Evolutionary conservation across 2,329 filamentous ascomycete genomes (phyloP), one percentile per base, ranked within the genome.

Genomic region (Teratosphaeria epicoccoides): DNA sequence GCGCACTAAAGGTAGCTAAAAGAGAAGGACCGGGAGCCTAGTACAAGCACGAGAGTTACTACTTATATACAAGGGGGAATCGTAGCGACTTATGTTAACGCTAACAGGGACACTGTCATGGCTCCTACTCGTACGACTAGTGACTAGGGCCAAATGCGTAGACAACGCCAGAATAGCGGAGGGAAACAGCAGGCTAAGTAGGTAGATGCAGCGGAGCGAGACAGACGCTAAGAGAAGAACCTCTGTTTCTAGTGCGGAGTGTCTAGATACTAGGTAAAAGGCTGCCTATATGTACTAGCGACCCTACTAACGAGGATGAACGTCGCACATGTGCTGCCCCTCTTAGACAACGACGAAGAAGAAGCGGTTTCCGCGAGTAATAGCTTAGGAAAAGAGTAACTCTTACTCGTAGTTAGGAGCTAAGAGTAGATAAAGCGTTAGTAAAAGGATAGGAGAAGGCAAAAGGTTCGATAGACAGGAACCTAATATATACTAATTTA

Each of bases 401-500:
- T 50, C 49, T 33, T 24, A 24, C 49, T 50, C 33, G 26, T 28
- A 52, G 50, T 45, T 52, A 52, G 50, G 33, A 52, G 45, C 20
- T 9, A 22, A 25, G 50, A 52, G 50, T 48, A 52, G 46, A 48
- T 23, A 29, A 29, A 20, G 23, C 9, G 23, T 48, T 52, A 52
- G 50, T 44, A 43, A 28, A 28, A 25, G 17, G 23, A 17, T 52
- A 48, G 33, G 22, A 24, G 12, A 23, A 29, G 24, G 26, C 24
- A 24, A 47, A 52, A 37, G 24, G 17, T 22, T 44, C 4, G 26
- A 52, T 52, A 52, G 29, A 52, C 23, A 17, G 50, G 44, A 2
- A 6, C 26, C 50, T 52, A 17, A 25, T 52, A 48, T 52, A 52
- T 52, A 52, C 26, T n/a, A 20, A 52, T 33, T 24, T 52, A 52